Evolutionary conservation across 306 rosid species (phyloP).

Genomic region (Sphenostylis stenocarpa): DNA sequence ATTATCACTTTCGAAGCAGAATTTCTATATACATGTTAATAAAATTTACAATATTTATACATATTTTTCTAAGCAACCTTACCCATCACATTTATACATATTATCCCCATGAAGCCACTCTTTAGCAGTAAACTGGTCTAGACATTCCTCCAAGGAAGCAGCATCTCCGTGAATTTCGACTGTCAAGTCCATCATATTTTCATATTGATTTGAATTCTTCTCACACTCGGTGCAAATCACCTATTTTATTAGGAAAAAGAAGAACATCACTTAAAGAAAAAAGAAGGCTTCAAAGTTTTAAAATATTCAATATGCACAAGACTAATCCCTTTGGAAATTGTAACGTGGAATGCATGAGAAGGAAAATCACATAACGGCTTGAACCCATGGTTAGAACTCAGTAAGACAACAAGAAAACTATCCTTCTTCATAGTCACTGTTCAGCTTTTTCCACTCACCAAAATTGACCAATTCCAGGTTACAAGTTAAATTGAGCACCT

Average conservation of each 20-base stretch:
- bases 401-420: not conserved
- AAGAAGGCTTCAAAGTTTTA: not conserved
- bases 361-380: not conserved
- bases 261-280: not conserved
- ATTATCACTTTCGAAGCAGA: not conserved
- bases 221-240: constrained; percentile 84
- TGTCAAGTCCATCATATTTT: constrained; percentile 97
- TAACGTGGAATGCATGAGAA: not conserved
- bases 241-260: constrained; percentile 37
- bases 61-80: constrained; percentile 45
- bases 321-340: not conserved
- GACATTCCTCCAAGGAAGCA: constrained; percentile 89
- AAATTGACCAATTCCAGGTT: not conserved
- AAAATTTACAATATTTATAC: not conserved
- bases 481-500: not conserved
- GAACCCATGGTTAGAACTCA: constrained; percentile 6
- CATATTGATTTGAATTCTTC: constrained; percentile 79
- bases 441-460: not conserved
- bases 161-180: constrained; percentile 98
- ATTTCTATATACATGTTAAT: not conserved
- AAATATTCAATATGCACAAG: not conserved
- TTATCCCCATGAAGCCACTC: constrained; percentile 95
- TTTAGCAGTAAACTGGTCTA: constrained; percentile 79
- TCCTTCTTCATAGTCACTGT: not conserved
- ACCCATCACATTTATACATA: constrained; percentile 98